Percentiles rank a stretch among this genome's conserved stretches.
These are phyloP conservation scores for Aphanomyces astaci DNA, from an alignment of 352 stramenopile species.

Conservation along the genomic window DNA sequence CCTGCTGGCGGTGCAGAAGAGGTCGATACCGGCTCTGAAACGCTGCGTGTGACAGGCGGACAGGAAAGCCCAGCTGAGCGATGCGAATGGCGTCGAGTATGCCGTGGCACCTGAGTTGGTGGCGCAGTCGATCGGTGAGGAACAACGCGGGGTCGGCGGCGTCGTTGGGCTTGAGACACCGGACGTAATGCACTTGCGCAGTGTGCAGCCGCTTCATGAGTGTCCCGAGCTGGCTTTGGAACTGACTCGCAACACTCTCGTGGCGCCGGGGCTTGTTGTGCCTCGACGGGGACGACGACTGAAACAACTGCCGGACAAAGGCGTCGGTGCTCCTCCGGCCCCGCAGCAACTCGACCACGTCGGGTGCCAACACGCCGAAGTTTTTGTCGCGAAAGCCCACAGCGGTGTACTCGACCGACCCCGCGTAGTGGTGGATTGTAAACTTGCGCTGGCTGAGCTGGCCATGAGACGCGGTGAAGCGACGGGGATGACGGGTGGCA, in stretches of 20 bases:
- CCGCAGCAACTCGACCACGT: constrained; percentile 70
- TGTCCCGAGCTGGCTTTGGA: constrained; percentile 74
- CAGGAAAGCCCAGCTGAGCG: constrained; percentile 70
- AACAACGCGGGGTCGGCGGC: constrained; percentile 48
- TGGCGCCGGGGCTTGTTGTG: constrained; percentile 46
- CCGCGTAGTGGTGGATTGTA: constrained; percentile 76
- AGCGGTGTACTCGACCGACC: constrained; percentile 69
- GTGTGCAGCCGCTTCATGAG: constrained; percentile 62
- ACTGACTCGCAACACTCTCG: constrained; percentile 75
- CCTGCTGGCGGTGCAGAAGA: not conserved
- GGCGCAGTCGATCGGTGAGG: constrained; percentile 58
- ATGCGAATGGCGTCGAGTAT: constrained; percentile 84
- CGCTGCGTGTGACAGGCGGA: constrained; percentile 64
- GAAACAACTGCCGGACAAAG: constrained; percentile 58
- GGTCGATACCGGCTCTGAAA: constrained; percentile 54
- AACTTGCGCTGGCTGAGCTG: constrained; percentile 62
- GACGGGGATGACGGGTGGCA: constrained; percentile 43
- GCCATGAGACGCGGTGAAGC: constrained; percentile 67
- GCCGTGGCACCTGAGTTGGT: constrained; percentile 80
- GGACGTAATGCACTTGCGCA: constrained; percentile 82
- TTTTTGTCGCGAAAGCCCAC: constrained; percentile 80
- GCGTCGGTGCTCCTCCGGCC: constrained; percentile 60
- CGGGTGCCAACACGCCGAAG: constrained; percentile 76
- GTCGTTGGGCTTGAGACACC: constrained; percentile 87
- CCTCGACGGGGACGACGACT: constrained; percentile 48